Evolutionary conservation across 2,329 filamentous ascomycete genomes (phyloP).

Genomic region (Pyrenophora teres): DNA sequence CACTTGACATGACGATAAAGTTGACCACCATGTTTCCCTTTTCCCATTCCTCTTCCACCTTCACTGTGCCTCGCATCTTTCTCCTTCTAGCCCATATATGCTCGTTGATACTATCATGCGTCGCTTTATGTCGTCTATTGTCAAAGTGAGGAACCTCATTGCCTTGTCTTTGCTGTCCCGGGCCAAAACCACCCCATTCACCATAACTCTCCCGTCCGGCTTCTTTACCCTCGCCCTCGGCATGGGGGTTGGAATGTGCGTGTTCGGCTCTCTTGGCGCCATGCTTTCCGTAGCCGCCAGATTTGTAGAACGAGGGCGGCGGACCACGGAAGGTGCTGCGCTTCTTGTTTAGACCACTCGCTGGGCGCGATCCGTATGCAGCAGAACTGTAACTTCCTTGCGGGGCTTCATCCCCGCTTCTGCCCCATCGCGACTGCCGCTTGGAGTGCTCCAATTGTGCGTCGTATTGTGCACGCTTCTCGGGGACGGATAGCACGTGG

Average conservation of each 20-base stretch:
- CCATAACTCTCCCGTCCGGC: slow-evolving; percentile 40
- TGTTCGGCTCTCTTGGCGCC: slow-evolving; percentile 61
- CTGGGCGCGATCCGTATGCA: slow-evolving; percentile 70
- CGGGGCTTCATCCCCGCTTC: slow-evolving; percentile 54
- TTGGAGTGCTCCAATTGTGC: slow-evolving; percentile 60
- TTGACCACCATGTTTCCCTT: slow-evolving; percentile 35
- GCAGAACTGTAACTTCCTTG: slow-evolving; percentile 60
- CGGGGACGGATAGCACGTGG: slow-evolving; percentile 70
- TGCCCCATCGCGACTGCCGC: slow-evolving; percentile 33
- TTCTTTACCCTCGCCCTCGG: slow-evolving; percentile 15
- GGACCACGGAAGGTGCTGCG: slow-evolving; percentile 80
- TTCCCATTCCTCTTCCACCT: slow-evolving; percentile 29
- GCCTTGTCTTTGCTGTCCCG: slow-evolving; percentile 58
- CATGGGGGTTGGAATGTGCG: slow-evolving; percentile 38
- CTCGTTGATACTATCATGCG: slow-evolving; percentile 68
- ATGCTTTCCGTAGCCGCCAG: slow-evolving; percentile 76
- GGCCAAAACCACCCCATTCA: slow-evolving; percentile 60
- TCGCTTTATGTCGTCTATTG: slow-evolving; percentile 70
- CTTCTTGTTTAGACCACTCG: slow-evolving; percentile 79
- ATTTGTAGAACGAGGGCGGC: slow-evolving; percentile 85
- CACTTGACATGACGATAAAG: slow-evolving; percentile 36
- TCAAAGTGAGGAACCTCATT: slow-evolving; percentile 76
- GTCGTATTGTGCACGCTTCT: slow-evolving; percentile 82
- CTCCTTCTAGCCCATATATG: slow-evolving; percentile 53
- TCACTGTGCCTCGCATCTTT: slow-evolving; percentile 14